A percentile compares a stretch with the other conserved stretches of the same genome.
Evolutionary conservation across 305 asterid species (phyloP).

Genomic region (Fraxinus angustifolia): DNA sequence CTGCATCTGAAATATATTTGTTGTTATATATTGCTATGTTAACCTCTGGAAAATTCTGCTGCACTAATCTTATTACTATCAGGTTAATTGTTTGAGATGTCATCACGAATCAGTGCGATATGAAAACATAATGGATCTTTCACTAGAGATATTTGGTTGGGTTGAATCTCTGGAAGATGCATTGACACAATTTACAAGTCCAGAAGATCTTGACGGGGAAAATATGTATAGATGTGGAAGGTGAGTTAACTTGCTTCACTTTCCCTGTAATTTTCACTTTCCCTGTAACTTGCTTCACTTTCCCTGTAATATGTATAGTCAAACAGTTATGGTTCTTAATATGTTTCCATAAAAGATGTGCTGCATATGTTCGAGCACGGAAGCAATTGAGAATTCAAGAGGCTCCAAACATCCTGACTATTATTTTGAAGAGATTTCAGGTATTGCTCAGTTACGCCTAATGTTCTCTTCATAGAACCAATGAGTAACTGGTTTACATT

Average conservation of each 20-base stretch:
- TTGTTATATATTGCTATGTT: conserved; percentile 7
- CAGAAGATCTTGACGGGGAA: conserved; percentile 85
- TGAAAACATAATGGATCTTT: conserved; percentile 80
- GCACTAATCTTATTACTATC: conserved; percentile 20
- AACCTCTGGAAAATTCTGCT: background rate
- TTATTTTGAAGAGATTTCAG: conserved; percentile 88
- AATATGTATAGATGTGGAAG: conserved; percentile 82
- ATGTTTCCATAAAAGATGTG: conserved; percentile 50
- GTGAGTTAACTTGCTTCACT: conserved; percentile 28
- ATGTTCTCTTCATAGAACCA: background rate
- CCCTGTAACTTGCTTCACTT: conserved; percentile 3
- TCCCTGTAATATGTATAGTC: background rate
- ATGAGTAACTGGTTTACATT: background rate
- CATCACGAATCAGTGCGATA: conserved; percentile 65
- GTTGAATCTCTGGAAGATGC: conserved; percentile 81
- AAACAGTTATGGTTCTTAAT: conserved; percentile 14
- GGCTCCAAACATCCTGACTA: conserved; percentile 83
- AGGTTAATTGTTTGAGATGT: conserved; percentile 79
- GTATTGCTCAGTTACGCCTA: conserved; percentile 26
- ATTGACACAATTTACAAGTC: conserved; percentile 68
- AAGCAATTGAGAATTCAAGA: conserved; percentile 72
- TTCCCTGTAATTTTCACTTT: background rate
- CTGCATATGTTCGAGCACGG: conserved; percentile 61
- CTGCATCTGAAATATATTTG: background rate
- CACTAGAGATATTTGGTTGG: conserved; percentile 77